phyloP scores from a whole-genome alignment of 441 rosid genomes.

The Erodium chrysanthum region DNA sequence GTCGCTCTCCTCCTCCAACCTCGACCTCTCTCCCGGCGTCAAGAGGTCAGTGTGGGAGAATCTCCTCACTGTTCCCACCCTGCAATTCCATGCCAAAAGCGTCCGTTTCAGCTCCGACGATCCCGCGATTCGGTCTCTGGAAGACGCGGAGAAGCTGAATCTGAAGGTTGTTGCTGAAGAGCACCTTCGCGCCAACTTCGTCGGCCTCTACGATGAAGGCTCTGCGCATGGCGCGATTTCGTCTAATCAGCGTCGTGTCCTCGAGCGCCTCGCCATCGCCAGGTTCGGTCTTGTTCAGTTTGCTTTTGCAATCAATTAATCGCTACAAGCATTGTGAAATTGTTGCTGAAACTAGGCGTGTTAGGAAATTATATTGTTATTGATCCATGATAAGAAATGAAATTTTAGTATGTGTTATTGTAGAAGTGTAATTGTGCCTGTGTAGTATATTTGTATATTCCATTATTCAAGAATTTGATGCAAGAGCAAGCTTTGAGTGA shows the following conservation, averaged over 20 bases:
- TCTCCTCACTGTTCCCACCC: constrained; percentile 47
- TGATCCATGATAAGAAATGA: background rate
- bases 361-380: background rate
- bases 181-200: constrained; percentile 62
- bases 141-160: constrained; percentile 46
- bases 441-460: background rate
- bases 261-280: constrained; percentile 65
- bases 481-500: background rate
- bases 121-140: constrained; percentile 41
- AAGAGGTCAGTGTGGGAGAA: constrained; percentile 49
- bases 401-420: background rate
- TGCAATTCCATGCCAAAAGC: constrained; percentile 36
- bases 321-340: background rate
- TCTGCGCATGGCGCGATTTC: constrained; percentile 32
- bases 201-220: constrained; percentile 61
- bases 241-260: constrained; percentile 45
- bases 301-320: background rate
- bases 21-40: constrained; percentile 33
- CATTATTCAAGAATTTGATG: background rate
- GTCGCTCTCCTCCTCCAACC: constrained; percentile 15
- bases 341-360: background rate
- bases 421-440: background rate
- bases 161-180: constrained; percentile 52
- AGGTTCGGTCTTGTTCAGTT: constrained; percentile 29
- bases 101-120: constrained; percentile 28